Base-by-base conservation (phyloP, 1,284 basidiomycete species). In the Naganishia sp. region DNA sequence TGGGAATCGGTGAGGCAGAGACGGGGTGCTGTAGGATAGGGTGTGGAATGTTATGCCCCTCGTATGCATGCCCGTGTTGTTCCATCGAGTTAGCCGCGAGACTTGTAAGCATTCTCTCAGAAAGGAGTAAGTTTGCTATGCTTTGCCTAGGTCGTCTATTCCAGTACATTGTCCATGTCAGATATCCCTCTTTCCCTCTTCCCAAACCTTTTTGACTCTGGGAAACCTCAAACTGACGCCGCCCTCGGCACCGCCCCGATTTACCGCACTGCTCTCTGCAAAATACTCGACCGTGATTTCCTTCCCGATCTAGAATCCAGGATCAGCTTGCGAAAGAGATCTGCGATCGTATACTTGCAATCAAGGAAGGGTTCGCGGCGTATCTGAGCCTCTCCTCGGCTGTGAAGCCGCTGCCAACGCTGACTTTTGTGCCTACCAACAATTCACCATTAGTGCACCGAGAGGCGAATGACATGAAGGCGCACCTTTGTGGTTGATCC, bases 271-370 rank as follows among this genome's bases (percentile, higher is more conserved):
- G 16, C 73, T 74, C 68, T 80, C 78, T 10, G 68, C 71, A 67
- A 80, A 80, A 65, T 77, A 79, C 65, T 78, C 74, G 13, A 79
- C 76, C 3, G 78, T 80, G 31, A 80, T 73, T 63, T 73, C 67
- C 63, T 75, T 78, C 4, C 78, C 78, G 53, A 55, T 42, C 53
- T 55, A 2, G 13, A 36, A 50, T 15, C 10, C 25, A 21, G 13
- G 23, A 21, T 55, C 53, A 55, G 39, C 33, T 3, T 15, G 13
- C 4, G 7, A 10, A 28, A 10, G n/a, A 33, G 2, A 6, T 3
- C 4, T 6, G n/a, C 11, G 18, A 21, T 1, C 21, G 15, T 31
- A 1, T 2, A 71, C 74, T 68, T 57, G 78, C 74, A 33, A 78
- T 78, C n/a, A 66, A 55, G 7, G 63, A 56, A 1, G 77, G 77